Evolutionary conservation across 768 basidiomycete species (phyloP).

Genomic region (Hydnum rufescens): DNA sequence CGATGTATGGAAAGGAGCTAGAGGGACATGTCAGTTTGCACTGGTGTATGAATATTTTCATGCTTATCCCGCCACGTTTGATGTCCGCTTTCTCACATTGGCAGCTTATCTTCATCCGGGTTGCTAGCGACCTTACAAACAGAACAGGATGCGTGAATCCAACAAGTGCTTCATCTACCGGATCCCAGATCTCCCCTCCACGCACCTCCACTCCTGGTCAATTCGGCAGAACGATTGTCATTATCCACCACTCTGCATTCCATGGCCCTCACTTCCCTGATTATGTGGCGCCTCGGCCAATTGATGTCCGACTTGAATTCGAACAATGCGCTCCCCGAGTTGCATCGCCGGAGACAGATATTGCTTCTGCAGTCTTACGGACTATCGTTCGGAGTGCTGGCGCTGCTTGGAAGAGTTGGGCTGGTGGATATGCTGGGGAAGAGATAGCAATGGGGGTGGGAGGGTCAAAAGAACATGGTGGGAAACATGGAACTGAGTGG

Average conservation of each 20-base stretch:
- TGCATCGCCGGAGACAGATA: conserved; percentile 44
- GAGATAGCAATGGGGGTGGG: conserved; percentile 42
- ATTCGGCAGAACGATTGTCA: not conserved
- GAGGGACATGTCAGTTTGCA: not conserved
- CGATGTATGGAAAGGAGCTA: conserved; percentile 21
- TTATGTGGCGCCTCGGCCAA: not conserved
- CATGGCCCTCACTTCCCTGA: not conserved
- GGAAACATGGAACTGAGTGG: conserved; percentile 43
- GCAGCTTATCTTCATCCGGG: not conserved
- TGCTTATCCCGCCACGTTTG: not conserved
- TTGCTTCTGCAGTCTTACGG: conserved; percentile 31
- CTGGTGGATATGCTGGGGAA: conserved; percentile 29
- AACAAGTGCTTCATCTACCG: not conserved
- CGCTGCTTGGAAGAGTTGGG: conserved; percentile 43
- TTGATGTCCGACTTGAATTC: conserved; percentile 15
- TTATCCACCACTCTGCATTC: not conserved
- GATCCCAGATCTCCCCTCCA: not conserved
- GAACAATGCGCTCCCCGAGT: conserved; percentile 26
- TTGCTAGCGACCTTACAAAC: not conserved
- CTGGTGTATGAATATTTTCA: not conserved
- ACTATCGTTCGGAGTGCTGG: conserved; percentile 28
- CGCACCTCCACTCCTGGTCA: not conserved
- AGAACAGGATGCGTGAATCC: not conserved
- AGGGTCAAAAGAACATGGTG: conserved; percentile 44
- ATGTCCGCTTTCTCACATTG: not conserved